Percentiles rank a stretch among this genome's conserved stretches.
These are phyloP conservation scores for Cyberlindnera nakhonratchasimensis DNA, from an alignment of 805 yeast genomes.

Conservation along the genomic window DNA sequence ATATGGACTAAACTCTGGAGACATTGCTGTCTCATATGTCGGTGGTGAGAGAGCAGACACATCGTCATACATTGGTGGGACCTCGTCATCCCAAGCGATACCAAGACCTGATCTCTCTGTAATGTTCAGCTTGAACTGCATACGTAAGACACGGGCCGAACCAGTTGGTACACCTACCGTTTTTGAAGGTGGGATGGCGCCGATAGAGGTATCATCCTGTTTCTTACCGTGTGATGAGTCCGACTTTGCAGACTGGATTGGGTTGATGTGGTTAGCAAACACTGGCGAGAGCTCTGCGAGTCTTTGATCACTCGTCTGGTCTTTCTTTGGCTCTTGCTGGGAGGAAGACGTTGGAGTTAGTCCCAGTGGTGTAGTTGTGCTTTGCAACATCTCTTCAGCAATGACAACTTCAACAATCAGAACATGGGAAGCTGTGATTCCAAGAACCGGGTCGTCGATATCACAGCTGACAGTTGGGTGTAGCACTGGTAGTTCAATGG, in stretches of 20 bases:
- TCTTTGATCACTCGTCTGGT: constrained; percentile 32
- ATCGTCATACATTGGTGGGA: constrained; percentile 92
- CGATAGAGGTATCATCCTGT: not conserved
- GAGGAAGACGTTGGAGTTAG: constrained; percentile 34
- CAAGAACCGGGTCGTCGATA: constrained; percentile 75
- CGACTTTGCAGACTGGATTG: constrained; percentile 21
- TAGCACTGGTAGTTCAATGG: constrained; percentile 25
- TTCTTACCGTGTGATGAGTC: constrained; percentile 21
- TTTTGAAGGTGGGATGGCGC: constrained; percentile 1
- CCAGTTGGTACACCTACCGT: constrained; percentile 80
- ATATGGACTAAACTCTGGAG: constrained; percentile 15
- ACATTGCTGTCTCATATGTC: constrained; percentile 46
- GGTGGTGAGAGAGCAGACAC: constrained; percentile 87
- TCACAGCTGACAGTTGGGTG: constrained; percentile 68
- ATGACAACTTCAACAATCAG: constrained; percentile 86
- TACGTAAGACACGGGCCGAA: constrained; percentile 87
- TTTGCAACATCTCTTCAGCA: constrained; percentile 77
- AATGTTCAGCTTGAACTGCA: constrained; percentile 84
- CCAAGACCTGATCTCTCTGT: constrained; percentile 95
- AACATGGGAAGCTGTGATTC: constrained; percentile 71
- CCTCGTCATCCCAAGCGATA: constrained; percentile 98
- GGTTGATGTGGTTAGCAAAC: constrained; percentile 36
- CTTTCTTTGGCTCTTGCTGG: constrained; percentile 12
- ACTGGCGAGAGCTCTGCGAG: constrained; percentile 43
- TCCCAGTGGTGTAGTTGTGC: constrained; percentile 30